Evolutionary conservation across 2,329 filamentous ascomycete species (phyloP).

Genomic region (Aspergillus quadricinctus): DNA sequence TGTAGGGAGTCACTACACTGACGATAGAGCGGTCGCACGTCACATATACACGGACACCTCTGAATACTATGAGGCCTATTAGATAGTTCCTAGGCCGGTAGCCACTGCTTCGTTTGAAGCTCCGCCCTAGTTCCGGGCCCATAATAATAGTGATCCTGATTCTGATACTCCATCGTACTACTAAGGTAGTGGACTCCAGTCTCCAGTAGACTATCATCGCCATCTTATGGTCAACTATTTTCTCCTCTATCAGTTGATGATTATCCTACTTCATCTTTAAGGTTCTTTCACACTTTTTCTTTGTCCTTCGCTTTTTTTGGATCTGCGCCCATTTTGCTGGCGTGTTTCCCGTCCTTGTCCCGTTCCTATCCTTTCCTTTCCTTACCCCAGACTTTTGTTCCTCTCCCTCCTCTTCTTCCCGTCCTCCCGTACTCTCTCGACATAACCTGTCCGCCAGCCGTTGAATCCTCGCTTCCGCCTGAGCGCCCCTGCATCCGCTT

Average conservation of each 20-base stretch:
- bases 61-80: no score
- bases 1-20: background rate
- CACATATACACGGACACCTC: no score
- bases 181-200: background rate
- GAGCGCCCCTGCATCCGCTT: slow-evolving; percentile 12
- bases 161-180: background rate
- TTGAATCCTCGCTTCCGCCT: slow-evolving; percentile 19
- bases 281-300: background rate
- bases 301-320: background rate
- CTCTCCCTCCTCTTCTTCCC: slow-evolving; percentile 9
- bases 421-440: background rate
- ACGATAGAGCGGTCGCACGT: slow-evolving; percentile 7
- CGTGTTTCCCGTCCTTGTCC: background rate
- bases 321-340: slow-evolving; percentile 1
- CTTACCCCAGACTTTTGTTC: slow-evolving; percentile 11
- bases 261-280: background rate
- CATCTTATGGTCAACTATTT: background rate
- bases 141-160: background rate
- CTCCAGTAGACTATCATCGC: no score
- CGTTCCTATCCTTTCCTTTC: background rate
- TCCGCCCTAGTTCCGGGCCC: slow-evolving; percentile 10
- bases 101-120: slow-evolving; percentile 15
- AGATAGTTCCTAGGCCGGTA: slow-evolving; percentile 3
- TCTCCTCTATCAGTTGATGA: background rate
- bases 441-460: slow-evolving; percentile 13